phyloP scores from a whole-genome alignment of 1,284 basidiomycete genomes.

The Naganishia sp. region DNA sequence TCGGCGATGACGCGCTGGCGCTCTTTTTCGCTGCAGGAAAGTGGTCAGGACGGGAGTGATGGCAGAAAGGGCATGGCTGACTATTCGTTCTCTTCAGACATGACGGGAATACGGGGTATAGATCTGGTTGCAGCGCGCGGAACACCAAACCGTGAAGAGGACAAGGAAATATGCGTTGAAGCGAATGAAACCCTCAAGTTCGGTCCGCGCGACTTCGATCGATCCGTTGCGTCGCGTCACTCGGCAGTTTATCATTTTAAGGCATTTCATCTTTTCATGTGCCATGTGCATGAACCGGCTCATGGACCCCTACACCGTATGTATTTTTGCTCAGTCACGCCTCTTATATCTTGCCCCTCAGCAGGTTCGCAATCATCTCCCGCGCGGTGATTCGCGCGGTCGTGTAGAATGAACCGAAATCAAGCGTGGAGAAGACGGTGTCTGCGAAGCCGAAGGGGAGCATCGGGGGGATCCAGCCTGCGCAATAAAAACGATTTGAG shows the following conservation, averaged over 20 bases:
- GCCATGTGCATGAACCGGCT: neutral
- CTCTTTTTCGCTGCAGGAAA: conserved; percentile 48
- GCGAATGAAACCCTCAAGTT: no score
- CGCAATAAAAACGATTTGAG: neutral
- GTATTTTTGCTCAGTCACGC: no score
- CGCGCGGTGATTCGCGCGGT: conserved; percentile 77
- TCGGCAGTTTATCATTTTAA: neutral
- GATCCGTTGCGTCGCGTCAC: neutral
- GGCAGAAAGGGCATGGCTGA: conserved; percentile 2
- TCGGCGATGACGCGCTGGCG: conserved; percentile 53
- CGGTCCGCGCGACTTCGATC: no score
- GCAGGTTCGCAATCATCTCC: conserved; percentile 77
- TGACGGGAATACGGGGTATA: neutral
- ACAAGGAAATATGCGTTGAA: neutral
- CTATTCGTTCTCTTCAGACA: conserved; percentile 32
- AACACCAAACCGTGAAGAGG: neutral
- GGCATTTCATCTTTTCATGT: neutral
- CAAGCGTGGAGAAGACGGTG: conserved; percentile 81
- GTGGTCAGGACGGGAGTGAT: neutral
- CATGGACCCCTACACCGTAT: neutral
- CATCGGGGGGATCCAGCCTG: conserved; percentile 89
- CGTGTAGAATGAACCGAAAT: conserved; percentile 76
- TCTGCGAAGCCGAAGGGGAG: conserved; percentile 91
- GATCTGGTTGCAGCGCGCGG: neutral
- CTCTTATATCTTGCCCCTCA: conserved; percentile 79